phyloP scores from a whole-genome alignment of 768 basidiomycete species.

The Termitomyces sp. region DNA sequence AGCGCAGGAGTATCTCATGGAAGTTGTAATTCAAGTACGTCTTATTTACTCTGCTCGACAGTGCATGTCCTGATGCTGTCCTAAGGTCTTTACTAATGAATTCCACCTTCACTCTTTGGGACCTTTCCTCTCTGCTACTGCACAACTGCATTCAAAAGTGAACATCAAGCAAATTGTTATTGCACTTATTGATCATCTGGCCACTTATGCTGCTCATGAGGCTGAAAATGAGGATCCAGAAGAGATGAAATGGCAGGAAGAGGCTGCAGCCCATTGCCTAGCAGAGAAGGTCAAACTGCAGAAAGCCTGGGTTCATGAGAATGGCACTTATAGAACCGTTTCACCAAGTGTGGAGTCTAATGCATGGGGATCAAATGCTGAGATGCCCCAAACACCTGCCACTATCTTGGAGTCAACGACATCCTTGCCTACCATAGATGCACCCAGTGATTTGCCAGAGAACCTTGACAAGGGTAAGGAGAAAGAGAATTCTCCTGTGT shows the following conservation, averaged over 20 bases:
- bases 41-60: background rate
- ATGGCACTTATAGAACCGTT: slow-evolving; percentile 31
- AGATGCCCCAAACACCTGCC: slow-evolving; percentile 35
- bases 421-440: slow-evolving; percentile 24
- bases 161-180: slow-evolving; percentile 99
- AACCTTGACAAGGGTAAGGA: slow-evolving; percentile 54
- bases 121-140: slow-evolving; percentile 93
- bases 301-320: slow-evolving; percentile 63
- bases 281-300: slow-evolving; percentile 83
- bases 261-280: slow-evolving; percentile 84
- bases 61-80: slow-evolving; percentile 6
- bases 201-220: slow-evolving; percentile 94
- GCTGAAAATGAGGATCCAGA: slow-evolving; percentile 96
- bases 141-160: slow-evolving; percentile 95
- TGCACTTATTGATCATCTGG: slow-evolving; percentile 92
- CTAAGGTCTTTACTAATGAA: slow-evolving; percentile 96
- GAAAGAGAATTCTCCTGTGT: slow-evolving; percentile 53
- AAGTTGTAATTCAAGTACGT: slow-evolving; percentile 94
- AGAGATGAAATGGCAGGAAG: slow-evolving; percentile 90
- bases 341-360: slow-evolving; percentile 40
- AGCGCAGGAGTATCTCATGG: slow-evolving; percentile 99
- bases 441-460: slow-evolving; percentile 24
- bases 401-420: slow-evolving; percentile 28
- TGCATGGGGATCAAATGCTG: slow-evolving; percentile 41
- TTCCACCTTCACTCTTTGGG: slow-evolving; percentile 97